A percentile compares a stretch with the other conserved stretches of the same genome.
phyloP scores from a whole-genome alignment of 352 stramenopile species.

The Phytophthora meadii region DNA sequence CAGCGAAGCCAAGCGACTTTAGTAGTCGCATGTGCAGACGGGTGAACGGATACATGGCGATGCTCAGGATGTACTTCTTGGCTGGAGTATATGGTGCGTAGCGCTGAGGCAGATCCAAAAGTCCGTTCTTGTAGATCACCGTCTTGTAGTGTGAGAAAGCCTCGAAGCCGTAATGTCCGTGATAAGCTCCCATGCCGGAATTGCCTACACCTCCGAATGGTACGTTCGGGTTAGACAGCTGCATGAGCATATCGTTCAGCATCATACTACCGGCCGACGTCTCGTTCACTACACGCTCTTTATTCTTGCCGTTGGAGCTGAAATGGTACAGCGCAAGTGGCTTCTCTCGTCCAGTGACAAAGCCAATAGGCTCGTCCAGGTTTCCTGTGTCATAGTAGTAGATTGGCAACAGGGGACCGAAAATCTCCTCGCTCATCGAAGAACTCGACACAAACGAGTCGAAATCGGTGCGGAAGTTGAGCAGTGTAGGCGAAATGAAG shows the following conservation, averaged over 20 bases:
- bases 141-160: conserved; percentile 78
- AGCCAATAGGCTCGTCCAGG: conserved; percentile 43
- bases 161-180: conserved; percentile 85
- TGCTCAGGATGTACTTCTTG: conserved; percentile 43
- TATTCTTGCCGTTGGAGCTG: conserved; percentile 44
- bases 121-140: conserved; percentile 70
- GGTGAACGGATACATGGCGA: conserved; percentile 57
- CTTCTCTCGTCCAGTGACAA: conserved; percentile 60
- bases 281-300: conserved; percentile 47
- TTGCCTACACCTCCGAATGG: conserved; percentile 84
- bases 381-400: conserved; percentile 66
- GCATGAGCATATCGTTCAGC: conserved; percentile 88
- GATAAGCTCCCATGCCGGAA: conserved; percentile 85
- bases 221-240: conserved; percentile 66
- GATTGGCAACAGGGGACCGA: conserved; percentile 95
- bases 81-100: conserved; percentile 57
- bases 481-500: conserved; percentile 88
- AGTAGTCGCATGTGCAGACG: conserved; percentile 48
- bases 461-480: conserved; percentile 82
- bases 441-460: conserved; percentile 54
- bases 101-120: conserved; percentile 60
- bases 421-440: conserved; percentile 94
- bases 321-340: conserved; percentile 92
- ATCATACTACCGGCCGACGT: conserved; percentile 69
- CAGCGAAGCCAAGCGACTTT: conserved; percentile 37